These are phyloP conservation scores for Marasmius fiardii DNA, from an alignment of 1,284 basidiomycete species.

Conservation along the genomic window DNA sequence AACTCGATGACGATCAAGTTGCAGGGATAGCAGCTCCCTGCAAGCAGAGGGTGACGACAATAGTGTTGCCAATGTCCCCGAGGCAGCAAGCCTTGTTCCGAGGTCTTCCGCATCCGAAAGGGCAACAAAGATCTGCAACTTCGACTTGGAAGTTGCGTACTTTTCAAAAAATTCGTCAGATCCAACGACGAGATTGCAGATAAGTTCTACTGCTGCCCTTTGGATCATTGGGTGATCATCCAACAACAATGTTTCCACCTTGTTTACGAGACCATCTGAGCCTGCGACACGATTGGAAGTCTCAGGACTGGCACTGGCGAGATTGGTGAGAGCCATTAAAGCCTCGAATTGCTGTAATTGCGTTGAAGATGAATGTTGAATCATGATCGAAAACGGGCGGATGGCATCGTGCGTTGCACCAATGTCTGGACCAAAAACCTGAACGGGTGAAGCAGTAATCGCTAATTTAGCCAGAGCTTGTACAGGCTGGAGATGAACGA, in stretches of 20 bases:
- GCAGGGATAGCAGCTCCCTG: conserved; percentile 55
- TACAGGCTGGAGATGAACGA: conserved; percentile 61
- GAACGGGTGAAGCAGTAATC: conserved; percentile 86
- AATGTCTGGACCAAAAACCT: conserved; percentile 84
- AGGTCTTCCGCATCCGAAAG: conserved; percentile 83
- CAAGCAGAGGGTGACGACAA: conserved; percentile 65
- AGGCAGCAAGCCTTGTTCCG: conserved; percentile 79
- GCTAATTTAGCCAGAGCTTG: conserved; percentile 92
- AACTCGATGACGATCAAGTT: conserved; percentile 55
- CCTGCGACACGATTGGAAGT: conserved; percentile 64
- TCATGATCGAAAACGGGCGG: conserved; percentile 69
- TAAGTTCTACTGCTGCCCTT: conserved; percentile 86
- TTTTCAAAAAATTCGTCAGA: conserved; percentile 72
- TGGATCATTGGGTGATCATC: conserved; percentile 83
- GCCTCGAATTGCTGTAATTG: conserved; percentile 89
- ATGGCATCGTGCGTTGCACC: conserved; percentile 79
- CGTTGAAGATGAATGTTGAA: conserved; percentile 64
- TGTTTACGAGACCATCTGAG: conserved; percentile 59
- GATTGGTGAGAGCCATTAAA: conserved; percentile 93
- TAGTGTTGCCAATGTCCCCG: conserved; percentile 82
- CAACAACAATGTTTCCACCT: conserved; percentile 78
- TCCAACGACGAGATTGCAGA: conserved; percentile 87
- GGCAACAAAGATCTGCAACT: conserved; percentile 80
- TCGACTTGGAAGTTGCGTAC: conserved; percentile 64
- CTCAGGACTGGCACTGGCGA: conserved; percentile 75